Percentiles rank a stretch among this genome's conserved stretches.
phyloP scores from a whole-genome alignment of 345 rosid species.

The Lenwebbia sp. region DNA sequence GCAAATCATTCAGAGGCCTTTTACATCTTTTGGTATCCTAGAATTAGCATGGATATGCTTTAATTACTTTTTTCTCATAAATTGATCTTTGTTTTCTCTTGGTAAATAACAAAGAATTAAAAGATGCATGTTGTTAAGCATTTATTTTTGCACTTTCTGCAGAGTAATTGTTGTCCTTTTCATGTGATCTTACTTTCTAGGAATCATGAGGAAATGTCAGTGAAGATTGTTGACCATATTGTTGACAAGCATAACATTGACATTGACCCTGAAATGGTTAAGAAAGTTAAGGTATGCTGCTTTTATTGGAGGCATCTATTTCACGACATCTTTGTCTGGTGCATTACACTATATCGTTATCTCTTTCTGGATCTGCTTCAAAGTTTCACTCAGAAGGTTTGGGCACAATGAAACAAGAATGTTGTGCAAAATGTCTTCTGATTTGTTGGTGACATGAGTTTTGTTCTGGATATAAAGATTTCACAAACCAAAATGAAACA shows the following conservation, averaged over 20 bases:
- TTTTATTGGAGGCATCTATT: background rate
- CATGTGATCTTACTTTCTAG: constrained; percentile 18
- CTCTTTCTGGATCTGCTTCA: background rate
- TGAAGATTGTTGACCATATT: constrained; percentile 62
- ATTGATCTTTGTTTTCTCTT: background rate
- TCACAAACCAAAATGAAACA: background rate
- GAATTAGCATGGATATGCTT: background rate
- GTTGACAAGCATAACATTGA: constrained; percentile 81
- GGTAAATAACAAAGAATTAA: background rate
- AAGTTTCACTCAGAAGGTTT: background rate
- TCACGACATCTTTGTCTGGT: background rate
- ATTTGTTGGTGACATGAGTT: background rate
- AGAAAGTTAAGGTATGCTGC: constrained; percentile 56
- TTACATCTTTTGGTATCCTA: background rate
- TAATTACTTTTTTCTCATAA: background rate
- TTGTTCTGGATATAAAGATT: background rate
- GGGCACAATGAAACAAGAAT: background rate
- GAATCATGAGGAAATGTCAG: constrained; percentile 89
- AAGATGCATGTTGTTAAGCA: background rate
- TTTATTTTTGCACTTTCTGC: background rate
- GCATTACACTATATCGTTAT: background rate
- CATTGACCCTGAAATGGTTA: constrained; percentile 65
- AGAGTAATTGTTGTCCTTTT: background rate
- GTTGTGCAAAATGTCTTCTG: background rate
- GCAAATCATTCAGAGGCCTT: background rate